phyloP scores from a whole-genome alignment of 2,329 filamentous ascomycete genomes.

The Pseudogymnoascus sp. region DNA sequence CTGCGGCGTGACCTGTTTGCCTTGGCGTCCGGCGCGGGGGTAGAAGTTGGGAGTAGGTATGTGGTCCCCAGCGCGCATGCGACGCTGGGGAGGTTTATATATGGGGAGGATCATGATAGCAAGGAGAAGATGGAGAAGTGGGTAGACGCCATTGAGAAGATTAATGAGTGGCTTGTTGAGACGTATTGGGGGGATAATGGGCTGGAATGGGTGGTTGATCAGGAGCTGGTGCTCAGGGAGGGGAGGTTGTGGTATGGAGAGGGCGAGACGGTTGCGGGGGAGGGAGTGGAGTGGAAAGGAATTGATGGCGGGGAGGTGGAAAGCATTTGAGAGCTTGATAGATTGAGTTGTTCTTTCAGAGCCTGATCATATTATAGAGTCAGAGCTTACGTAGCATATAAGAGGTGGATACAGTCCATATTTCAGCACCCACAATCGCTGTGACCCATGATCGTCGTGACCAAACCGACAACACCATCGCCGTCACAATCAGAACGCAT shows the following conservation, averaged over 20 bases:
- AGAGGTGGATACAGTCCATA: background rate
- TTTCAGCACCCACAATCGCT: background rate
- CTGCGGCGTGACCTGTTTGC: slow-evolving; percentile 70
- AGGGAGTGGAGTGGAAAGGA: slow-evolving; percentile 7
- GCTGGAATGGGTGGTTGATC: background rate
- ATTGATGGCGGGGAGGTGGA: background rate
- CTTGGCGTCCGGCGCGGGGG: slow-evolving; percentile 49
- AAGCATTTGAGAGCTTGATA: background rate
- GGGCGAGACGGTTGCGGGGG: slow-evolving; percentile 52
- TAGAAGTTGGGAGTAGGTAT: slow-evolving; percentile 71
- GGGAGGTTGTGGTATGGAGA: slow-evolving; percentile 83
- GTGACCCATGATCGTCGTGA: too few relatives aligned
- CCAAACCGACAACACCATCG: background rate
- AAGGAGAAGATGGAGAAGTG: slow-evolving; percentile 45
- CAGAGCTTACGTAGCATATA: background rate
- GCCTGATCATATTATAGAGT: background rate
- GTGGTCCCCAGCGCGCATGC: slow-evolving; percentile 85
- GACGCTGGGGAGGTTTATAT: slow-evolving; percentile 75
- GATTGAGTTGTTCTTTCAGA: background rate
- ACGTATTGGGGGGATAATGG: slow-evolving; percentile 25
- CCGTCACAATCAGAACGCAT: background rate
- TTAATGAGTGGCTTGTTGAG: slow-evolving; percentile 52
- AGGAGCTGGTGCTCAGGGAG: slow-evolving; percentile 55
- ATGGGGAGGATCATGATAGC: slow-evolving; percentile 52
- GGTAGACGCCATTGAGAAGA: slow-evolving; percentile 60